These are phyloP conservation scores for Diaporthe batatas DNA, from an alignment of 2,329 filamentous ascomycete species.

Conservation along the genomic window DNA sequence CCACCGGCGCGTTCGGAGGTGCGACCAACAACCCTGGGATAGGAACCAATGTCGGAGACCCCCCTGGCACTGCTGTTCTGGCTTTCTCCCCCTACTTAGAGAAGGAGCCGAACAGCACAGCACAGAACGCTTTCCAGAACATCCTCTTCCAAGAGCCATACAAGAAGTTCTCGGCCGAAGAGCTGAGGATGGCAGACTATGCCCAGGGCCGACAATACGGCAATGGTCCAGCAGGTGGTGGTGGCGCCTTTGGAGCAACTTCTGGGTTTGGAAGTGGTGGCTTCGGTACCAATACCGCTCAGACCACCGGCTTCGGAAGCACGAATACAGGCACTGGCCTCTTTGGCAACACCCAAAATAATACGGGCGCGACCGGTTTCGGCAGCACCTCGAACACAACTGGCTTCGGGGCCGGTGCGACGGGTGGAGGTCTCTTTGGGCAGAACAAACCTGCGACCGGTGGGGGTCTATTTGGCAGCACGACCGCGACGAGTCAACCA, in stretches of 20 bases:
- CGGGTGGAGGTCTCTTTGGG: conserved; percentile 52
- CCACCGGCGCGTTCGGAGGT: conserved; percentile 58
- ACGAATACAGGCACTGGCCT: conserved; percentile 54
- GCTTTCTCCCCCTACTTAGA: conserved; percentile 78
- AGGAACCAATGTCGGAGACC: conserved; percentile 66
- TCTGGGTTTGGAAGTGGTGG: conserved; percentile 62
- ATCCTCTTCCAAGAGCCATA: conserved; percentile 84
- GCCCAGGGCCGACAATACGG: conserved; percentile 86
- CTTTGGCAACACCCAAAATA: conserved; percentile 55
- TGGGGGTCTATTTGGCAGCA: conserved; percentile 49
- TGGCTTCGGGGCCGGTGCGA: conserved; percentile 40
- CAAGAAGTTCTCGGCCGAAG: conserved; percentile 91
- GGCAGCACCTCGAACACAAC: conserved; percentile 59
- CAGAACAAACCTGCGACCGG: conserved; percentile 49
- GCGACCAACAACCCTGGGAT: conserved; percentile 63
- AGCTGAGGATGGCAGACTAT: conserved; percentile 88
- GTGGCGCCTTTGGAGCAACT: conserved; percentile 83
- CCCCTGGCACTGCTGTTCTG: conserved; percentile 77
- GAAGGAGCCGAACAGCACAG: conserved; percentile 74
- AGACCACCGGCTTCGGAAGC: conserved; percentile 53
- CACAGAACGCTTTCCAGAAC: conserved; percentile 79
- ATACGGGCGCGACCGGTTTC: conserved; percentile 54
- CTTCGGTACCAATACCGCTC: conserved; percentile 58
- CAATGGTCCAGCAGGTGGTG: conserved; percentile 87
- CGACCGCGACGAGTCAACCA: conserved; percentile 51